Conservation (phyloP, 2,329 filamentous ascomycete genomes). For the Fusarium buxicola region DNA sequence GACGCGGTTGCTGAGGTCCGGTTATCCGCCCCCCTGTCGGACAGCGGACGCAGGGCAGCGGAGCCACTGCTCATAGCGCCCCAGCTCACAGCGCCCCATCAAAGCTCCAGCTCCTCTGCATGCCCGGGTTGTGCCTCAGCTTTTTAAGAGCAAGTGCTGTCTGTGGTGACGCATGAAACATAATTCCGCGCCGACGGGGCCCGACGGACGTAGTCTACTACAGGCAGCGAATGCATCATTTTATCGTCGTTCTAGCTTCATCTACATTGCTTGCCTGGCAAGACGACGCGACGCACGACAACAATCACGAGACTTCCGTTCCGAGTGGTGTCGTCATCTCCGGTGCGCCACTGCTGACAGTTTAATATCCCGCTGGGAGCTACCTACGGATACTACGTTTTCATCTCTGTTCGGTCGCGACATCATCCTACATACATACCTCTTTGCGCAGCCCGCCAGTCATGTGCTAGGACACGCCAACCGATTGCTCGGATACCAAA, state of each 20-base stretch:
- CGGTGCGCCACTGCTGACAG: slow-evolving; percentile 13
- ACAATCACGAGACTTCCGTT: slow-evolving; percentile 4
- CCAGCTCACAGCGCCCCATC: slow-evolving; percentile 11
- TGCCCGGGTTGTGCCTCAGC: neutral
- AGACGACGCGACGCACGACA: slow-evolving; percentile 8
- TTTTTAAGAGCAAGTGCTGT: neutral
- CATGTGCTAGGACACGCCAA: slow-evolving; percentile 42
- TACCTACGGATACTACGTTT: slow-evolving; percentile 1
- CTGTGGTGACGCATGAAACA: slow-evolving; percentile 40
- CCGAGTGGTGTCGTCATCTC: slow-evolving; percentile 30
- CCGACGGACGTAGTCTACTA: too few relatives aligned
- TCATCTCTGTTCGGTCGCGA: slow-evolving; percentile 11
- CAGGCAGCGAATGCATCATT: slow-evolving; percentile 40
- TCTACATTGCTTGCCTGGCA: slow-evolving; percentile 16
- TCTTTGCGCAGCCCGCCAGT: slow-evolving; percentile 15
- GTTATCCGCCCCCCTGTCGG: slow-evolving; percentile 29
- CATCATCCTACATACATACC: slow-evolving; percentile 5
- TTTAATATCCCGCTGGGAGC: slow-evolving; percentile 13
- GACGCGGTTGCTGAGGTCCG: slow-evolving; percentile 34
- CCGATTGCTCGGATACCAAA: slow-evolving; percentile 19
- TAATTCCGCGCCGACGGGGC: slow-evolving; percentile 44
- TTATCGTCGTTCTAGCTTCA: slow-evolving; percentile 23
- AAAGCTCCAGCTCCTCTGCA: slow-evolving; percentile 20
- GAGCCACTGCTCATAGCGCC: slow-evolving; percentile 26
- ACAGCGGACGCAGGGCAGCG: slow-evolving; percentile 33